Base-by-base conservation (phyloP, 2,329 filamentous ascomycete genomes). In the Hypomyces rosellus region DNA sequence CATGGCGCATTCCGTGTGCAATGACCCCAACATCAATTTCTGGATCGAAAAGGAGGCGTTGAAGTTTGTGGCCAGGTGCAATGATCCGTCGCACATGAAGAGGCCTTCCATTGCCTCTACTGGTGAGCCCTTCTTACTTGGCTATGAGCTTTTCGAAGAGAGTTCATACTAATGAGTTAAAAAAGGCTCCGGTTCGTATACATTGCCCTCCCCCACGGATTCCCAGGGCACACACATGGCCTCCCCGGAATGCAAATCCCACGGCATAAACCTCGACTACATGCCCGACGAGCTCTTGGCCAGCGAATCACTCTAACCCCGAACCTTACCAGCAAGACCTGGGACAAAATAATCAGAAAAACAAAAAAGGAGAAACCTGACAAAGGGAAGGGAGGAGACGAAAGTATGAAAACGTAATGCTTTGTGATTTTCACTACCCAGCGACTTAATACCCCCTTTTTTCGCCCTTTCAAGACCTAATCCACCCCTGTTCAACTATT, bases 21-120 rank as follows among this genome's bases (percentile, higher is more conserved):
- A 76, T 52, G 76, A 80, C 49, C 57, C 67, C 13, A 76, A 77
- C 50, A 80, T 81, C 56, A 66, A 78, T 52, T 64, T 67, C 16
- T 81, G 77, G 77, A 67, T 81, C 38, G 69, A 76, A 46, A 74
- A 69, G 49, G 74, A 79, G 60, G 77, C 77, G 3, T 69, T 66
- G 44, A 69, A 64, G n/a, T 76, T 76, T 50, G 74, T 78, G 5
- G 62, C 71, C 30, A 59, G 57, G 3, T 58, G 46, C 37, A 52
- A 45, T 42, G 46, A 49, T 34, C 46, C 46, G 12, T 11, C 13
- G 25, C 46, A 37, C 0, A 41, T 41, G 18, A 45, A 48, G 41
- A 46, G 46, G 36, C 50, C 46, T 16, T 52, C 50, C 2, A 18
- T 45, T 6, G 40, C 36, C 14, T 37, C 36, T n/a, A 48, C 37